Base-by-base conservation (phyloP, 441 rosid genomes). In the Erodium trifolium region DNA sequence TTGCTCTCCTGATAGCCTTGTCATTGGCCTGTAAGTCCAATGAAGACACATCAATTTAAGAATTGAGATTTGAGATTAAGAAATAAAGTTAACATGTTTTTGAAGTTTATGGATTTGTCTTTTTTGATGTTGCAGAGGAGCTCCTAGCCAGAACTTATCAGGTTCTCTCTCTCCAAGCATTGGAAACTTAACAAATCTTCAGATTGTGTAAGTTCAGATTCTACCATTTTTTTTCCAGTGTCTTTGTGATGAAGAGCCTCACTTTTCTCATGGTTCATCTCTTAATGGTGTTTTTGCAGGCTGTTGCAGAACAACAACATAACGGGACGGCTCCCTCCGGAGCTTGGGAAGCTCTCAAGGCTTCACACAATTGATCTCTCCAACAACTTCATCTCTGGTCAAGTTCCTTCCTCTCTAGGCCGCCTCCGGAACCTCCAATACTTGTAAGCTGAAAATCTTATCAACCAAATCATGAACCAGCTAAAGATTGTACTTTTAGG, bases 131-230 rank as follows among this genome's bases (percentile, higher is more conserved):
- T 82, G 78, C 84, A 94, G 97, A 75, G 99, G 96, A 12, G 83
- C 87, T 78, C 96, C 99, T 31, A 94, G 97, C 84, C 99, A 94
- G 85, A 87, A 82, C 76, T 75, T 94, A 76, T 91, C 97, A 75
- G 99, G 99, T 39, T 79, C 92, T 78, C 87, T 94, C 27, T 94
- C 99, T 75, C 87, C 97, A 66, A 88, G 93, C 90, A 88, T 94
- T 64, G 93, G 90, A 70, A 90, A 91, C 92, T 81, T 93, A 74
- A 87, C 96, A 73, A 91, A 91, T 79, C 96, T 93, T 76, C 87
- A 91, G 85, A 82, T 90, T 76, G 87, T 91, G 99, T 91, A 65
- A 87, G 99, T 76, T 64, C 67, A 60, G 64, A 19, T 19, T 37
- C 9, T 9, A 60, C 29, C 31, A 16, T 17, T 19, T 18, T 23